phyloP scores from a whole-genome alignment of 225 moss, liverwort and hornwort genomes.

The Physcomitrellopsis africana region DNA sequence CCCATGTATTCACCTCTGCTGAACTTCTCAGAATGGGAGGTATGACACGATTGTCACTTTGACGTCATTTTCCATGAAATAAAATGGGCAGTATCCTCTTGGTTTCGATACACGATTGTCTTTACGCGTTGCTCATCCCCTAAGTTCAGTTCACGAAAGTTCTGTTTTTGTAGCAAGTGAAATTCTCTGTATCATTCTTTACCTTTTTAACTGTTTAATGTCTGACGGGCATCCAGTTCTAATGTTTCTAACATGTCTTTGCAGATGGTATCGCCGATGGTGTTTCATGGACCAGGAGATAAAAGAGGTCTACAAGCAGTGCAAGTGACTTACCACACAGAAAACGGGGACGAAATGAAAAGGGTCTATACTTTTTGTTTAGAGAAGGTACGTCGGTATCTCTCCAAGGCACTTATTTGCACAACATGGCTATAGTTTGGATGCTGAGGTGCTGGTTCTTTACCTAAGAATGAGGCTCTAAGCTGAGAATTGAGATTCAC shows the following conservation, averaged over 20 bases:
- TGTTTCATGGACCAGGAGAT: slow-evolving; percentile 76
- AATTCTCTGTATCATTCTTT: no score
- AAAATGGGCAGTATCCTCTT: neutral
- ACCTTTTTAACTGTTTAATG: no score
- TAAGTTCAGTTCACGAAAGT: neutral
- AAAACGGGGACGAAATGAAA: slow-evolving; percentile 44
- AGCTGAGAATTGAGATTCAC: neutral
- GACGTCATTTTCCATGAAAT: slow-evolving; percentile 1
- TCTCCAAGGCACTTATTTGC: neutral
- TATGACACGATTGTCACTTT: slow-evolving; percentile 15
- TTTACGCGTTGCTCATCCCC: neutral
- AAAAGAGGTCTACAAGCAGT: slow-evolving; percentile 80
- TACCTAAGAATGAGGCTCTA: neutral
- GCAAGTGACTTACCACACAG: slow-evolving; percentile 49
- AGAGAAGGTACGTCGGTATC: slow-evolving; percentile 58
- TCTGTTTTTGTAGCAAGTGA: no score
- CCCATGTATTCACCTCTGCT: slow-evolving; percentile 70
- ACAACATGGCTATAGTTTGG: neutral
- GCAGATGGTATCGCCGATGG: slow-evolving; percentile 71
- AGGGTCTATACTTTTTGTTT: slow-evolving; percentile 73
- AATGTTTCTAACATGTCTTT: slow-evolving; percentile 20
- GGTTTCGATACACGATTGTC: neutral
- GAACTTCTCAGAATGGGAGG: slow-evolving; percentile 80
- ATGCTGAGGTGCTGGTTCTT: neutral
- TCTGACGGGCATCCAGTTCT: slow-evolving; percentile 4